Evolutionary conservation across 371 early-diverging fungal genomes (phyloP).

Genomic region (Rhizopus stolonifer): DNA sequence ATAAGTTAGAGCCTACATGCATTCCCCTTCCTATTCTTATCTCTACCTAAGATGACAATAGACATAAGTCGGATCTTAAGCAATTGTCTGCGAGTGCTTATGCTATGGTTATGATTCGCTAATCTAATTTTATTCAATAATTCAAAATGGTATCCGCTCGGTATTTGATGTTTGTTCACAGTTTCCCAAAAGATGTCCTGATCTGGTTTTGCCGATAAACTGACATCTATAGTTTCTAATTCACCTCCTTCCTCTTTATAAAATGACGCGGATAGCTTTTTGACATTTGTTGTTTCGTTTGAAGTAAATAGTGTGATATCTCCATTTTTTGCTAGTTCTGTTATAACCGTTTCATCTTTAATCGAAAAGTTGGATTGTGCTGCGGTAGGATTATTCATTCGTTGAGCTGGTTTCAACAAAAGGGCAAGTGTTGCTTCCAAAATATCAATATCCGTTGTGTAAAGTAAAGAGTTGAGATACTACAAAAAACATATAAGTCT

Average conservation of each 20-base stretch:
- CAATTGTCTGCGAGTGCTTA: conserved; percentile 49
- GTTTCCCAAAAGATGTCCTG: conserved; percentile 23
- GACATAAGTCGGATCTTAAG: conserved; percentile 76
- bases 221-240: conserved; percentile 5
- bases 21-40: background rate
- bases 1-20: background rate
- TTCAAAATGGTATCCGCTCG: conserved; percentile 72
- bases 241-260: conserved; percentile 19
- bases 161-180: conserved; percentile 65
- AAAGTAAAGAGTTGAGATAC: conserved; percentile 47
- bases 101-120: conserved; percentile 56
- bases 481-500: conserved; percentile 59
- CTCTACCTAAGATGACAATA: conserved; percentile 73
- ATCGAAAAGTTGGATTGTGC: conserved; percentile 62
- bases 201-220: conserved; percentile 3
- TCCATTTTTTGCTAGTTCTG: conserved; percentile 21
- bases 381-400: conserved; percentile 70
- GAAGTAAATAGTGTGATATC: conserved; percentile 6
- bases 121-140: conserved; percentile 78
- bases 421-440: conserved; percentile 72
- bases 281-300: background rate
- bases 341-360: conserved; percentile 31
- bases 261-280: conserved; percentile 15
- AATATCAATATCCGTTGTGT: conserved; percentile 75
- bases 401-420: conserved; percentile 78